Base-by-base conservation (phyloP, 148 eudicot genomes). In the Amaranthus palmeri region DNA sequence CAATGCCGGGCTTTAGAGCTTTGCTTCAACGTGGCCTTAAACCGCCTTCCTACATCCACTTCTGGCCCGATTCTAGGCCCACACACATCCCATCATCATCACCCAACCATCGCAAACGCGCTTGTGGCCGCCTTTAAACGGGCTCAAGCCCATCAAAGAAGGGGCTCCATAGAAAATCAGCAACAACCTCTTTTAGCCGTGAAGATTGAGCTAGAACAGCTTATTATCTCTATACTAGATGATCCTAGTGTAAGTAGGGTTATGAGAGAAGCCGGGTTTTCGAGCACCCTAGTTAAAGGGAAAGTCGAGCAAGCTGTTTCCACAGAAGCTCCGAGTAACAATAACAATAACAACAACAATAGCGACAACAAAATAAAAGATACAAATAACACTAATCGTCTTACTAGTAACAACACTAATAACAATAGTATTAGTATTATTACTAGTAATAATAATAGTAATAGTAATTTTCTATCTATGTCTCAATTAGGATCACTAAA, bases 221-320 rank as follows among this genome's bases (percentile, higher is more conserved):
- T 93, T 44, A 83, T 93, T 0, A 84, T 93, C 10, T 93, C 96
- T 0, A 90, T 93, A 10, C 72, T 93, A 3, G 98, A 93, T 77
- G 98, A 93, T 49, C 98, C 98, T n/a, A 93, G 98, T 72, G 96
- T 93, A 0, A 93, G 98, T 72, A 77, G 98, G 68, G 96, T 93
- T 53, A 89, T 93, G 97, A 81, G 84, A 11, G 98, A 93, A 75
- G 98, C 97, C 7, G 89, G 96, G 10, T 89, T 93, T 64, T 93
- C 92, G 4, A 93, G 97, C 18, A 81, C 96, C 36, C 79, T 85
- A 56, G 97, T 93, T 47, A 93, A 91, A 77, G 82, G 41, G 49
- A 91, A 91, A 72, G 90, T 90, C 0, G 98, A 93, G 52, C 86
- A 88, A 71, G 85, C 85, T 14, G 79, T 88, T 67, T 79, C 85